phyloP scores from a whole-genome alignment of 139 green algal species.

The Zygnema cylindricum region DNA sequence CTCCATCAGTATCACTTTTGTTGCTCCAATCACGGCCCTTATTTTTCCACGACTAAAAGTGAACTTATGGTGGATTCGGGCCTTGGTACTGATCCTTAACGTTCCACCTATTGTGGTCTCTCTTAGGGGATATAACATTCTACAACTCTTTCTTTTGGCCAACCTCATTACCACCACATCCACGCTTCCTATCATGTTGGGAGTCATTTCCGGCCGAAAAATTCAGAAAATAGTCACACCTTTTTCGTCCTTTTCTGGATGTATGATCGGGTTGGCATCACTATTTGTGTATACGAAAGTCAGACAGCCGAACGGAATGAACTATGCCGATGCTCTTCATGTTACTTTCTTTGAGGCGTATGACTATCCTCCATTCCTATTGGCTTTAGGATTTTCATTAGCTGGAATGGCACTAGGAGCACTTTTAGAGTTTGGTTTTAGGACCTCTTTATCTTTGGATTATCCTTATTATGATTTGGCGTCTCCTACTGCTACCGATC shows the following conservation, averaged over 20 bases:
- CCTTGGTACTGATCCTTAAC: constrained; percentile 76
- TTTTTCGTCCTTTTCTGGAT: constrained; percentile 35
- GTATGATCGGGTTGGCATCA: constrained; percentile 5
- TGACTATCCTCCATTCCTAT: constrained; percentile 67
- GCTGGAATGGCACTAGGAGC: constrained; percentile 32
- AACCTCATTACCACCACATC: constrained; percentile 80
- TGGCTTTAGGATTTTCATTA: constrained; percentile 59
- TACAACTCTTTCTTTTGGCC: constrained; percentile 80
- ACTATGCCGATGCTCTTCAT: constrained; percentile 27
- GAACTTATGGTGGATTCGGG: constrained; percentile 59
- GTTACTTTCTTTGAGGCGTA: constrained; percentile 44
- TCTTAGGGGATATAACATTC: constrained; percentile 68
- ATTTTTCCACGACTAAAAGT: background rate
- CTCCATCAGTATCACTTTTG: constrained; percentile 60
- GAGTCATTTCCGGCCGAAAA: constrained; percentile 46
- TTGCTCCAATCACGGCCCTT: constrained; percentile 49
- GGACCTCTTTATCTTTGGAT: background rate
- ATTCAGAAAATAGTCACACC: constrained; percentile 30
- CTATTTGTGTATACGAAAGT: constrained; percentile 42
- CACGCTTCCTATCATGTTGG: constrained; percentile 71
- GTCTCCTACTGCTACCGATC: background rate
- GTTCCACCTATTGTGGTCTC: constrained; percentile 73
- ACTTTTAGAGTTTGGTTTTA: background rate
- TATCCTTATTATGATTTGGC: constrained; percentile 49
- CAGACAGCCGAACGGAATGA: background rate